Evolutionary conservation across 2,329 filamentous ascomycete species (phyloP).

Genomic region (Aspergillus pseudonomiae): DNA sequence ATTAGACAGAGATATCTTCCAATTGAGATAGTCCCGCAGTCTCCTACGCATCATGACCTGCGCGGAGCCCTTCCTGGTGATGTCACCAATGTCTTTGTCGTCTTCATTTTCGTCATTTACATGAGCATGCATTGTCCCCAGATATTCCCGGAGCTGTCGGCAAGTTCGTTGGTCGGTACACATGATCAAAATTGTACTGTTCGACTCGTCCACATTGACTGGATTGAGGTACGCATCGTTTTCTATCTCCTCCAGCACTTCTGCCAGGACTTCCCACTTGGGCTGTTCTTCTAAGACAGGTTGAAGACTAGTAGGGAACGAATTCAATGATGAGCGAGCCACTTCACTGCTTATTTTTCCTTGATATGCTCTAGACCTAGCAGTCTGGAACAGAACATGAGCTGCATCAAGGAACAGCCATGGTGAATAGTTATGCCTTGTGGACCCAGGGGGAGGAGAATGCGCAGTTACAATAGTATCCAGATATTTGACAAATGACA

Average conservation of each 20-base stretch:
- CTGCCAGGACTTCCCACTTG: conserved; percentile 88
- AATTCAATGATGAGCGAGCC: conserved; percentile 49
- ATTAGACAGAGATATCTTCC: conserved; percentile 87
- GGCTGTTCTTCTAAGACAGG: conserved; percentile 92
- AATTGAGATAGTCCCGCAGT: conserved; percentile 81
- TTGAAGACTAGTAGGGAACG: conserved; percentile 64
- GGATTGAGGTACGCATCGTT: conserved; percentile 85
- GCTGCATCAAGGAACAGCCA: conserved; percentile 97
- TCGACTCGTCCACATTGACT: conserved; percentile 75
- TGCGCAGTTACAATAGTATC: conserved; percentile 93
- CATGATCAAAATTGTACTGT: conserved; percentile 94
- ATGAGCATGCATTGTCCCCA: conserved; percentile 84
- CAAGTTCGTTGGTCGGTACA: conserved; percentile 86
- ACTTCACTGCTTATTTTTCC: conserved; percentile 66
- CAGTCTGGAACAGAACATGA: conserved; percentile 89
- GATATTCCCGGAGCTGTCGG: conserved; percentile 83
- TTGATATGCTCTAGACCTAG: conserved; percentile 83
- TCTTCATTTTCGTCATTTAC: conserved; percentile 43
- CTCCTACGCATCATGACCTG: conserved; percentile 88
- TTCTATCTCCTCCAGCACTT: conserved; percentile 91
- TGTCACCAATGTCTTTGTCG: conserved; percentile 51
- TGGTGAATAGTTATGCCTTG: conserved; percentile 83
- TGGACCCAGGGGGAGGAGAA: conserved; percentile 84
- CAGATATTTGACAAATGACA: conserved; percentile 88
- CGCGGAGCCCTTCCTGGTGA: conserved; percentile 68